phyloP scores from a whole-genome alignment of 1,284 basidiomycete genomes.

The Heterobasidion irregulare region DNA sequence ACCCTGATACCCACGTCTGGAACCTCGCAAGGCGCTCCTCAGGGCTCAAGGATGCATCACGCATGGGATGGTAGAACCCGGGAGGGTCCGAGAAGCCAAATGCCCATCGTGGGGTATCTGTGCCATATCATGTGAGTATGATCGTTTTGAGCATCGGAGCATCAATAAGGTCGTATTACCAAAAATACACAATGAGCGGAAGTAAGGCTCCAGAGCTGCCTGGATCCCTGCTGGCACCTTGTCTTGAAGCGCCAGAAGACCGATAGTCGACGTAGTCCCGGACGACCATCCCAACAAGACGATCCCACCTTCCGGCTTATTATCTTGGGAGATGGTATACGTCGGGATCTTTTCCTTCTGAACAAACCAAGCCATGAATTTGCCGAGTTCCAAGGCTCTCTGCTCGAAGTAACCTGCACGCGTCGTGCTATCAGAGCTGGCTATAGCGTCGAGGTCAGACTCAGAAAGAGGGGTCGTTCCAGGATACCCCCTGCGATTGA shows the following conservation, averaged over 20 bases:
- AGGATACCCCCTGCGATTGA: conserved; percentile 15
- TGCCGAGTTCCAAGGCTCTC: conserved; percentile 8
- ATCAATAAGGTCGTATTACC: background rate
- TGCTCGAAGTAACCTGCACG: background rate
- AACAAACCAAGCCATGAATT: conserved; percentile 11
- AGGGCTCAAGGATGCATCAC: background rate
- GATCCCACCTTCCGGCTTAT: background rate
- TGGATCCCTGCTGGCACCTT: background rate
- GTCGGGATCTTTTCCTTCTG: conserved; percentile 6
- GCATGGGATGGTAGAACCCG: background rate
- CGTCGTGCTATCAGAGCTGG: no score
- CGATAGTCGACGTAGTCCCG: conserved; percentile 19
- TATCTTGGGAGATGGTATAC: no score
- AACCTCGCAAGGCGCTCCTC: background rate
- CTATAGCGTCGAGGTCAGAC: conserved; percentile 4
- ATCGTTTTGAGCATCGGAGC: background rate
- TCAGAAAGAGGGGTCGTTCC: conserved; percentile 13
- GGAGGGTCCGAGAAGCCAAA: background rate
- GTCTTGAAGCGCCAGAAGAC: background rate
- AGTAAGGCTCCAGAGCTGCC: background rate
- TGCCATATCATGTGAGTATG: background rate
- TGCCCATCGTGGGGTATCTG: background rate
- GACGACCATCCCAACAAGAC: conserved; percentile 15
- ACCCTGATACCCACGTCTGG: background rate
- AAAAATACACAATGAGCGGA: background rate